These are phyloP conservation scores for Neurospora crassa DNA, from an alignment of 2,329 filamentous ascomycete genomes.

Conservation along the genomic window DNA sequence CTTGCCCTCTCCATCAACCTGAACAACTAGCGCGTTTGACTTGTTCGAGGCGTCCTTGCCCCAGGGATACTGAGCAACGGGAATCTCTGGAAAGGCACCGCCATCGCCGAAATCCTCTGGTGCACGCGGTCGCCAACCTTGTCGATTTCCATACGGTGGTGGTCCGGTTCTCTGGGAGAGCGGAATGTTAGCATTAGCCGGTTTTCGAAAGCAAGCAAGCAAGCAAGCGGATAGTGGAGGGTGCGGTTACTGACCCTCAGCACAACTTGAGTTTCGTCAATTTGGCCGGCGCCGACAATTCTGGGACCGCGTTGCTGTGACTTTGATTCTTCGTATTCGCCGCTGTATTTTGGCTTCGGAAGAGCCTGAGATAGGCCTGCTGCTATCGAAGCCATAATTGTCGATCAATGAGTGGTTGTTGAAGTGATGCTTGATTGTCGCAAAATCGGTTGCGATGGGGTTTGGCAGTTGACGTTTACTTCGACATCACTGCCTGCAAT, in stretches of 20 bases:
- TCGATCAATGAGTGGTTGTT: constrained; percentile 6
- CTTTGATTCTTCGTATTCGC: constrained; percentile 75
- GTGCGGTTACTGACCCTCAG: constrained; percentile 46
- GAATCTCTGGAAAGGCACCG: constrained; percentile 89
- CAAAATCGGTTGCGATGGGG: background rate
- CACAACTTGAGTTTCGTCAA: constrained; percentile 80
- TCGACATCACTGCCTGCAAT: background rate
- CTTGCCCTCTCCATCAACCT: constrained; percentile 84
- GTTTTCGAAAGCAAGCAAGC: background rate
- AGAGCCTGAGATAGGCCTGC: constrained; percentile 69
- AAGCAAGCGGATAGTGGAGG: background rate
- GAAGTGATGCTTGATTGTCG: background rate
- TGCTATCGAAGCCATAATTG: constrained; percentile 55
- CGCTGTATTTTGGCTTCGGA: constrained; percentile 84
- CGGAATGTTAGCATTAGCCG: constrained; percentile 10
- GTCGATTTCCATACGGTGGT: constrained; percentile 76
- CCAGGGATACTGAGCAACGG: constrained; percentile 88
- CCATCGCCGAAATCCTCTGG: constrained; percentile 94
- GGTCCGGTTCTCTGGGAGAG: constrained; percentile 60
- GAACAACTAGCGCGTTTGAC: constrained; percentile 84
- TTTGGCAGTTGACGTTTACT: constrained; percentile 5
- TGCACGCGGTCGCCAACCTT: constrained; percentile 81
- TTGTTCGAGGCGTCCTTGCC: constrained; percentile 71
- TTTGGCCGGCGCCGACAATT: constrained; percentile 67
- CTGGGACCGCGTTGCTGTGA: constrained; percentile 68